Conservation (phyloP, 305 asterid genomes). For the Fraxinus velutina region DNA sequence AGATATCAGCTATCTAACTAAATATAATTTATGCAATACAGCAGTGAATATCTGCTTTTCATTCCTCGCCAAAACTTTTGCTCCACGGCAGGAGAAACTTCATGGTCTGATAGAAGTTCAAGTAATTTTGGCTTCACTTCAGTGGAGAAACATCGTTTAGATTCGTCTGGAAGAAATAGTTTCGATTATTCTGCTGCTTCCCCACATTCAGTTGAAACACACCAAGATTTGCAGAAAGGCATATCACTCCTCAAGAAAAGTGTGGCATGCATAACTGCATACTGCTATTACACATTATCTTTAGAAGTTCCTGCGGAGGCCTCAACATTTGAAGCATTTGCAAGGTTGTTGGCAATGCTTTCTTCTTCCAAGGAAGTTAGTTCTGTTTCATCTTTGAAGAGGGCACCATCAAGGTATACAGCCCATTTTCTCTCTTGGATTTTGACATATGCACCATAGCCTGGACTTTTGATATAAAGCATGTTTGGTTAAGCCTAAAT, state of each 20-base stretch:
- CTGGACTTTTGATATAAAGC: neutral
- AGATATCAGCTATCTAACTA: neutral
- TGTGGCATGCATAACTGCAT: constrained; percentile 86
- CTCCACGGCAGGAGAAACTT: constrained; percentile 74
- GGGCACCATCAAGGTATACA: constrained; percentile 66
- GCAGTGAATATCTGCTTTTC: constrained; percentile 88
- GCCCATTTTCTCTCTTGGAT: constrained; percentile 11
- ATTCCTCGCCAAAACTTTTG: constrained; percentile 85
- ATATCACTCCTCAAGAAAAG: constrained; percentile 96
- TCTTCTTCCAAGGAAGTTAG: constrained; percentile 95
- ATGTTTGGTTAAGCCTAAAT: neutral
- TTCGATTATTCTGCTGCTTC: constrained; percentile 77
- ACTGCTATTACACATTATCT: constrained; percentile 65
- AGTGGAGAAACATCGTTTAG: constrained; percentile 80
- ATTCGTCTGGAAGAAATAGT: constrained; percentile 55
- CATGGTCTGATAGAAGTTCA: constrained; percentile 94
- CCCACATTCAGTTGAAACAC: constrained; percentile 73
- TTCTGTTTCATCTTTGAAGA: constrained; percentile 62
- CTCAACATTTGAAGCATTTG: constrained; percentile 89
- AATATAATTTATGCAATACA: constrained; percentile 28
- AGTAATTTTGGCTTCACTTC: constrained; percentile 86
- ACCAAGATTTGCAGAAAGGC: constrained; percentile 97
- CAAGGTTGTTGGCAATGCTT: constrained; percentile 69
- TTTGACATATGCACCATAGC: constrained; percentile 4
- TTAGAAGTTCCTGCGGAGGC: constrained; percentile 81